Percentiles rank a stretch among this genome's conserved stretches.
Conservation (phyloP, 345 rosid species). For the Gossypium arboreum region DNA sequence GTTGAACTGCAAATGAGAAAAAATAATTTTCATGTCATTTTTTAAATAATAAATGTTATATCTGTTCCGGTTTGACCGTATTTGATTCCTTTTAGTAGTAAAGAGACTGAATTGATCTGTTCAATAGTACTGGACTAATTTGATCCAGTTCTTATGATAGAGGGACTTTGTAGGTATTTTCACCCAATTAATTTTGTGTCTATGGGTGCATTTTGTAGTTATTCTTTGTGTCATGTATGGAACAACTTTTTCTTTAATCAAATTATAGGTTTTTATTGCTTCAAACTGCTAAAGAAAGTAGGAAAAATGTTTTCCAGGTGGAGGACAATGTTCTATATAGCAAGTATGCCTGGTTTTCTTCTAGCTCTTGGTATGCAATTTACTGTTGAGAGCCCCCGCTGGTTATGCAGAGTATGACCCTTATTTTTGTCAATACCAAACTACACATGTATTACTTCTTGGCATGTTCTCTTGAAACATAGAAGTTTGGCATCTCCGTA, state of each 20-base stretch:
- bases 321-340: conserved; percentile 65
- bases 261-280: neutral
- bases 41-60: too few relatives aligned
- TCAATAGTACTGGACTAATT: too few relatives aligned
- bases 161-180: too few relatives aligned
- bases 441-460: conserved; percentile 10
- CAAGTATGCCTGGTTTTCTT: conserved; percentile 55
- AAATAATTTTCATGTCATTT: too few relatives aligned
- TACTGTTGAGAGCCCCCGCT: conserved; percentile 81
- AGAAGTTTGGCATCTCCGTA: conserved; percentile 17
- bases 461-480: conserved; percentile 14
- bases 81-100: too few relatives aligned
- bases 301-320: conserved; percentile 50
- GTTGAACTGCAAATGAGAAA: too few relatives aligned
- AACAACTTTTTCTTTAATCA: neutral
- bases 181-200: neutral
- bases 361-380: conserved; percentile 69
- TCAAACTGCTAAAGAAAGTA: conserved; percentile 3
- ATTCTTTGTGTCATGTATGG: neutral
- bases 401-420: conserved; percentile 67
- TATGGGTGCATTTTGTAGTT: neutral
- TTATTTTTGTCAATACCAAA: conserved; percentile 6
- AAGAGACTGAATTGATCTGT: too few relatives aligned
- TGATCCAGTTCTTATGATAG: too few relatives aligned
- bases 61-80: too few relatives aligned